A percentile compares a stretch with the other conserved stretches of the same genome.
Evolutionary conservation across 2,329 filamentous ascomycete species (phyloP).

Genomic region (Colletotrichum navitas): DNA sequence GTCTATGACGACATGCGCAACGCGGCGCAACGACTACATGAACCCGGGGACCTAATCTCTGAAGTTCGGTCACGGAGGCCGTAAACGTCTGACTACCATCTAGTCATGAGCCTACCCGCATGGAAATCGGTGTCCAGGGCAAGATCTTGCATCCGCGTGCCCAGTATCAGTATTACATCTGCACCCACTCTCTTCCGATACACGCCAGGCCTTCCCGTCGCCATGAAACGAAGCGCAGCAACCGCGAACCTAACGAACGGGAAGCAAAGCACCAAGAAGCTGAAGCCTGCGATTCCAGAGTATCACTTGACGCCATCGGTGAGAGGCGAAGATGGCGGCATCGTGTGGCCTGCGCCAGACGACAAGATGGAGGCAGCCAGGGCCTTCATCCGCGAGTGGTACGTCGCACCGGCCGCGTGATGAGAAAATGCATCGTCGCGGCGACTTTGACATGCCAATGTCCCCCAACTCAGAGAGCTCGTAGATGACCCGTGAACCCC

Average conservation of each 20-base stretch:
- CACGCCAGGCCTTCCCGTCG: neutral
- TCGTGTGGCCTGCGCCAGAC: slow-evolving; percentile 72
- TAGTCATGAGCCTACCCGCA: neutral
- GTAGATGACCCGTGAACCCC: neutral
- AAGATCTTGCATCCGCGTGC: neutral
- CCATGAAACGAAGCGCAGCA: slow-evolving; percentile 28
- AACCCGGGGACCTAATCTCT: neutral
- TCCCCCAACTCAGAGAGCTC: too few species aligned
- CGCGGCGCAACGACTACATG: neutral
- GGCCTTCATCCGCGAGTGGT: slow-evolving; percentile 70
- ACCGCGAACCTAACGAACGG: slow-evolving; percentile 15
- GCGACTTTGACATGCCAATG: neutral
- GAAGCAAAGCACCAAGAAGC: slow-evolving; percentile 8
- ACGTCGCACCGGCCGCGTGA: slow-evolving; percentile 39
- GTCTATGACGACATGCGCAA: slow-evolving; percentile 24
- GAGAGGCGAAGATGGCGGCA: slow-evolving; percentile 58
- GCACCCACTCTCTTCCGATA: neutral
- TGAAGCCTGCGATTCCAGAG: slow-evolving; percentile 51
- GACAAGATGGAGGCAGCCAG: slow-evolving; percentile 67
- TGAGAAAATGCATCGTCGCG: neutral
- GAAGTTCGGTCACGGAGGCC: neutral
- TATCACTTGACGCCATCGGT: slow-evolving; percentile 59
- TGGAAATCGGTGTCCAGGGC: neutral
- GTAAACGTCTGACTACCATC: neutral
- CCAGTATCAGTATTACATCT: neutral